Percentiles rank a stretch among this genome's conserved stretches.
Conservation (phyloP, 495 filamentous ascomycete genomes). For the Hyaloscypha finlandica region DNA sequence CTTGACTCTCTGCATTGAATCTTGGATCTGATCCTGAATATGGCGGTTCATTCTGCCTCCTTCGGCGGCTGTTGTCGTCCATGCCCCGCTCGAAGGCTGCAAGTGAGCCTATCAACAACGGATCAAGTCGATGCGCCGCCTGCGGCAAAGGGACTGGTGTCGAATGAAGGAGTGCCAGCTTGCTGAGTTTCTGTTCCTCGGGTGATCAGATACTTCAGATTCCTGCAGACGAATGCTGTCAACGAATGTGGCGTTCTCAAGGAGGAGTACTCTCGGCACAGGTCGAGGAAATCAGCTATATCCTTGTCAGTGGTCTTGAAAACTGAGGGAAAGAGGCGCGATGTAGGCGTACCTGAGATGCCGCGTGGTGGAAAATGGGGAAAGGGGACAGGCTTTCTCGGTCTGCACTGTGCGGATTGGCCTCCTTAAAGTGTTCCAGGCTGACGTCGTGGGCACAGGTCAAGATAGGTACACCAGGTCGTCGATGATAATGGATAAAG, state of each 20-base stretch:
- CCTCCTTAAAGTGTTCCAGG: conserved; percentile 15
- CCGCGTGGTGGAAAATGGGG: background rate
- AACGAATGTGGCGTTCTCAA: background rate
- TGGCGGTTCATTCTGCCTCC: conserved; percentile 71
- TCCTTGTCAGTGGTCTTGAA: conserved; percentile 6
- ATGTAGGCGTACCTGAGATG: conserved; percentile 8
- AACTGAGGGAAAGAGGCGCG: background rate
- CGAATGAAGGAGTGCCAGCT: conserved; percentile 60
- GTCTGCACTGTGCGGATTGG: conserved; percentile 16
- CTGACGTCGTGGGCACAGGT: background rate
- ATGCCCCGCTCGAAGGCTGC: conserved; percentile 56
- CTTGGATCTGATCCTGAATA: conserved; percentile 41
- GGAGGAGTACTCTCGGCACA: background rate
- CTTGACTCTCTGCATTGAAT: conserved; percentile 43
- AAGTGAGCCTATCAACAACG: conserved; percentile 44
- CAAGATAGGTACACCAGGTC: background rate
- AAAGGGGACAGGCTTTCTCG: background rate
- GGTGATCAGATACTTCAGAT: background rate
- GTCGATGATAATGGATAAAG: conserved; percentile 1
- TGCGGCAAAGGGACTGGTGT: conserved; percentile 60
- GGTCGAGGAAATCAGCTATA: conserved; percentile 8
- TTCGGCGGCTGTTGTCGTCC: conserved; percentile 65
- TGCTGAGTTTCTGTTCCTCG: conserved; percentile 35
- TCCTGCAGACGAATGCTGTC: background rate
- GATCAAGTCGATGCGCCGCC: conserved; percentile 53